Conservation (phyloP, 2,329 filamentous ascomycete species). For the Hymenoscyphus albidus region DNA sequence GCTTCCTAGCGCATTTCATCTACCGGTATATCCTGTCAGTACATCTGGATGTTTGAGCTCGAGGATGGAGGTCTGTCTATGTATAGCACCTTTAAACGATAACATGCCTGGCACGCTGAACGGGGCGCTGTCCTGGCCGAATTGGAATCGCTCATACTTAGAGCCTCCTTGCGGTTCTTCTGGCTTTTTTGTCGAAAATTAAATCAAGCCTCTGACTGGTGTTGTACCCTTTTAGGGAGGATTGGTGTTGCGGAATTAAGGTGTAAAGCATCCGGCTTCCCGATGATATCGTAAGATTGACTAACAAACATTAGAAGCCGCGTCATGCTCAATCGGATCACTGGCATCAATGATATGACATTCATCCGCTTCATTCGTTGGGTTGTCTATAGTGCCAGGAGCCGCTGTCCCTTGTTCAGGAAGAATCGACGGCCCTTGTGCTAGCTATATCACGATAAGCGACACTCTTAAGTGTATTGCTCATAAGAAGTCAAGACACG, state of each 20-base stretch:
- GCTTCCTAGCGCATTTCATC: conserved; percentile 3
- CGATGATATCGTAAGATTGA: background rate
- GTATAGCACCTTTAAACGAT: background rate
- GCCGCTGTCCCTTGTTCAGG: background rate
- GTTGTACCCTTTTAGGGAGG: background rate
- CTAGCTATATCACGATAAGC: background rate
- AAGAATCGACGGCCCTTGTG: too few species aligned
- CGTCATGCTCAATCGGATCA: background rate
- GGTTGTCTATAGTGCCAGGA: background rate
- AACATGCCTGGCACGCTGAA: background rate
- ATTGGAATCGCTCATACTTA: background rate
- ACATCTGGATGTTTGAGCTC: background rate
- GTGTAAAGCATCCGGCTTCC: background rate
- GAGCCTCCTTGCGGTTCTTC: too few species aligned
- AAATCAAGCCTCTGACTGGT: background rate
- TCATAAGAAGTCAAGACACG: conserved; percentile 52
- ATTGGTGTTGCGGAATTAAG: background rate
- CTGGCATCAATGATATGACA: too few species aligned
- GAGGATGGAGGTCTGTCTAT: too few species aligned
- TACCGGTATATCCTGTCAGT: background rate
- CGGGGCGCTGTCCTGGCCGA: background rate
- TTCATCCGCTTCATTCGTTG: background rate
- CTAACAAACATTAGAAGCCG: background rate
- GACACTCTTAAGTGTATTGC: conserved; percentile 22
- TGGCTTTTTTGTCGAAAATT: too few species aligned